Conservation (phyloP, 2,329 filamentous ascomycete species). For the Ceratocystis destructans region DNA sequence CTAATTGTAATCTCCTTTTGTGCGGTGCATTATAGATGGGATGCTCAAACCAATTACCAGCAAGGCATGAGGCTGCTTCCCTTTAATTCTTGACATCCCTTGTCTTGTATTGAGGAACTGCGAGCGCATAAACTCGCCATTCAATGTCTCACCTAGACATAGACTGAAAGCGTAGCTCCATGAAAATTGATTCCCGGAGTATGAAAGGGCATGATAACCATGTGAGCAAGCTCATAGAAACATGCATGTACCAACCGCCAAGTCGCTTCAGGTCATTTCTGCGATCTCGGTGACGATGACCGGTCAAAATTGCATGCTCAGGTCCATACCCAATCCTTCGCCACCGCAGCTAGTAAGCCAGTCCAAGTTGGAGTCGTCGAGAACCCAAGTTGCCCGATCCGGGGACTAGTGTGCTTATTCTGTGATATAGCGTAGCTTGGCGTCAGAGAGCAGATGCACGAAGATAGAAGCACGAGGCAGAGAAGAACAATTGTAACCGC, state of each 20-base stretch:
- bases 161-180: background rate
- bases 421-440: background rate
- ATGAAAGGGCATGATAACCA: background rate
- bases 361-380: background rate
- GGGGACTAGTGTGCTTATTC: background rate
- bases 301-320: background rate
- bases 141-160: background rate
- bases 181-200: background rate
- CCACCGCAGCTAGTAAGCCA: background rate
- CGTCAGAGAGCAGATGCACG: background rate
- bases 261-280: background rate
- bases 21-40: too few species aligned
- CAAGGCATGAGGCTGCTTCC: background rate
- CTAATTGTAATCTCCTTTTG: too few species aligned
- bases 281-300: background rate
- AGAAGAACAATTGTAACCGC: too few species aligned
- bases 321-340: background rate
- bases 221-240: background rate
- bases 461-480: background rate
- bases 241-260: background rate
- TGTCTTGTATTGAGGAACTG: background rate
- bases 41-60: too few species aligned
- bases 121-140: background rate
- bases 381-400: background rate
- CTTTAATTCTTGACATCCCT: background rate